Evolutionary conservation across 805 yeast genomes (phyloP), one percentile per base, ranked within the genome.

Genomic region (Ogataea glucozyma): DNA sequence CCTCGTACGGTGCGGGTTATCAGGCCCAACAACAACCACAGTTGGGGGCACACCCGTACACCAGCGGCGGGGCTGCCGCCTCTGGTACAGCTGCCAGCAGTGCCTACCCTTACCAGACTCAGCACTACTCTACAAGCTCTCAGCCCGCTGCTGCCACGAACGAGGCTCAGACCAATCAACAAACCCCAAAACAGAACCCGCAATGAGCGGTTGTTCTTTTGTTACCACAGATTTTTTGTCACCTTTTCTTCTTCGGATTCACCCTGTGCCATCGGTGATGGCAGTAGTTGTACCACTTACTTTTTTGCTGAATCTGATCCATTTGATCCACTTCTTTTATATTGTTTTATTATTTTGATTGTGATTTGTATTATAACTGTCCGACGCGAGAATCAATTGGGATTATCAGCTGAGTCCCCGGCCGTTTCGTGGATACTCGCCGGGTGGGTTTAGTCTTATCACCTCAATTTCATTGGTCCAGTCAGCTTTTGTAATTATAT

Each of bases 11-110:
- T 8, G 40, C 29, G 9, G 45, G 29, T 20, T 43, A 41, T 14
- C 52, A 44, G 44, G 12, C 36, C 16, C 29, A 24, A 16, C 38
- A 34, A 17, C 38, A 34, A 29, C 38, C 26, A 17, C 49, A 36
- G 20, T 43, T 22, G n/a, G 34, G 13, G 19, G 44, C 35, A 10
- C 32, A 23, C 20, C 30, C 44, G 13, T 26, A 47, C 23, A 17
- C 47, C 31, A 34, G 29, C 13, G 27, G 14, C 11, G 29, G 29
- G 14, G 19, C 49, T 22, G 19, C 51, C 30, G 37, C 48, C 23
- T 19, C 46, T 26, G 26, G 48, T 6, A 27, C 46, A 13, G 16
- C 42, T 19, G 17, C 38, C 11, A 23, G 27, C 29, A 34, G 18
- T 23, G 22, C 31, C 30, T 29, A 29, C 18, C 31, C 39, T n/a